A percentile compares a stretch with the other conserved stretches of the same genome.
These are phyloP conservation scores for Talaromyces verruculosus DNA, from an alignment of 2,329 filamentous ascomycete species.

Conservation along the genomic window DNA sequence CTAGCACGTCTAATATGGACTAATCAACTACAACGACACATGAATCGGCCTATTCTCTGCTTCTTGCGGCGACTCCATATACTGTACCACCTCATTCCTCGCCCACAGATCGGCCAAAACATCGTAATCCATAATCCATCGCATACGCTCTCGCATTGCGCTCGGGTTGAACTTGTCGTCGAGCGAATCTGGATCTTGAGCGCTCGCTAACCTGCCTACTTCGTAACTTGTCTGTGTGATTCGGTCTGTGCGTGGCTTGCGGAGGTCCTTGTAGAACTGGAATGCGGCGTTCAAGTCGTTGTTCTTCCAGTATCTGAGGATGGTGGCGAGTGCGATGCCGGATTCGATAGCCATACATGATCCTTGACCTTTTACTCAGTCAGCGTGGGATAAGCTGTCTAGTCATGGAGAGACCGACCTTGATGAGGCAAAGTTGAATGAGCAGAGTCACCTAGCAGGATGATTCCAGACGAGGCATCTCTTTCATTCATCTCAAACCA, in stretches of 20 bases:
- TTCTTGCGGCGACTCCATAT: constrained; percentile 1
- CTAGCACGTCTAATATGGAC: neutral
- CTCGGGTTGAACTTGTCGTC: neutral
- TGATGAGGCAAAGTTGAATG: neutral
- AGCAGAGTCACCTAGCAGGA: constrained; percentile 26
- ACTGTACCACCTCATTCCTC: constrained; percentile 23
- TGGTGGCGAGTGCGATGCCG: neutral
- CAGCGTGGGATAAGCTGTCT: neutral
- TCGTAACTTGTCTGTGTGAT: constrained; percentile 38
- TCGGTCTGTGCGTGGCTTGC: constrained; percentile 39
- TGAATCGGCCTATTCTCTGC: neutral
- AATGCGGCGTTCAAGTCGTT: constrained; percentile 33
- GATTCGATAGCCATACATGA: neutral
- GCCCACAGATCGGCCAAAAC: constrained; percentile 32
- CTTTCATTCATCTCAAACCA: constrained; percentile 34
- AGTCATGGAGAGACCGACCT: neutral
- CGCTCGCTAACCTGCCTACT: constrained; percentile 38
- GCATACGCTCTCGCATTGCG: neutral
- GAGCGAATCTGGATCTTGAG: constrained; percentile 25
- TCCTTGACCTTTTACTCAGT: neutral
- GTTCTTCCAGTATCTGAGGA: constrained; percentile 16
- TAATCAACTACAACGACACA: neutral
- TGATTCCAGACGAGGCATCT: constrained; percentile 30
- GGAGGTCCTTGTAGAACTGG: constrained; percentile 37
- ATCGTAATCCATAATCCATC: constrained; percentile 40